phyloP scores from a whole-genome alignment of 306 rosid genomes.

The Cicer arietinum region DNA sequence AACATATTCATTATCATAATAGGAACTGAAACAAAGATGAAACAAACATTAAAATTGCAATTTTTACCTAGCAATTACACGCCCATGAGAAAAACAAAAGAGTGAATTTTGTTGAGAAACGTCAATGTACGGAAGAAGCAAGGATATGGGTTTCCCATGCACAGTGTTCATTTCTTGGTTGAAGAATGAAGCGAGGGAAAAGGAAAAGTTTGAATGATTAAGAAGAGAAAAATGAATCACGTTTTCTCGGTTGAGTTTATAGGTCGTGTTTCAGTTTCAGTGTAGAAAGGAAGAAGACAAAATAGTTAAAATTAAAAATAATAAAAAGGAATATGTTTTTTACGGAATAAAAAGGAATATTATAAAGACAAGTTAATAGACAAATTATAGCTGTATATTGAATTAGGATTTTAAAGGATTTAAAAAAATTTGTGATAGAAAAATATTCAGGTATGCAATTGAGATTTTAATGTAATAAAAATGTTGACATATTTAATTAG shows the following conservation, averaged over 20 bases:
- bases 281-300: no score
- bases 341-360: no score
- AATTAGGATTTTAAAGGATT: no score
- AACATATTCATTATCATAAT: neutral
- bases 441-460: no score
- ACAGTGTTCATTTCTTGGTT: neutral
- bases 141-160: neutral
- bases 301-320: no score
- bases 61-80: constrained; percentile 2
- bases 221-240: neutral
- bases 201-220: neutral
- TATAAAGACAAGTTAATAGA: no score
- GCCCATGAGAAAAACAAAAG: constrained; percentile 1
- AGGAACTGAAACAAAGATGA: constrained; percentile 11
- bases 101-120: constrained; percentile 32
- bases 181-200: constrained; percentile 18
- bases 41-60: neutral
- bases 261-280: neutral
- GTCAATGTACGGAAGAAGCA: neutral
- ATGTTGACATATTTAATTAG: no score
- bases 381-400: no score
- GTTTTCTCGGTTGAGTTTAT: constrained; percentile 23
- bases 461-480: no score
- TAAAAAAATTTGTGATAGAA: no score
- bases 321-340: no score